Evolutionary conservation across 805 yeast genomes (phyloP), one percentile per base, ranked within the genome.

Genomic region (Saturnispora mendoncae): DNA sequence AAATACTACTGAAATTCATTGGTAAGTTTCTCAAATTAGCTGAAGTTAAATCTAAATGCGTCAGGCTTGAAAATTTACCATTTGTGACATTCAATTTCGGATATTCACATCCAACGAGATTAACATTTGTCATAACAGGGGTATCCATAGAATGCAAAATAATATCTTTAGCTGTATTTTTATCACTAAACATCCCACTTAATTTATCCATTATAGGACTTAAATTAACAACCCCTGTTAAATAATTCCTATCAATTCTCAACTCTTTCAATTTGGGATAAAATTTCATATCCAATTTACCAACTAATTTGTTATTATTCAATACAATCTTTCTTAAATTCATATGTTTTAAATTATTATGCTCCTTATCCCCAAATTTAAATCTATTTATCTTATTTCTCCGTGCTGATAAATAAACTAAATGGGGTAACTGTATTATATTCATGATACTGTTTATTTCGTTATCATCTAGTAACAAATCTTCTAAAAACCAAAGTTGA

Each of bases 1-100:
- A 74, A 28, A 60, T 36, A 2, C 50, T 42, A 6, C 60, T 51
- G 42, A 74, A 66, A 8, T 56, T 49, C 0, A 23, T 34, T 0
- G 78, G 76, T 14, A 73, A 49, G 2, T 42, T 29, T 3, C 54
- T 53, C n/a, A 74, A 46, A 32, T 65, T 64, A 62, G 68, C 65
- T 0, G 78, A 76, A 0, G 74, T 61, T n/a, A 74, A 46, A n/a
- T 60, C 61, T 33, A 74, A 52, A 13, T 49, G 53, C 24, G 58
- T 66, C 12, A 74, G 51, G 49, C 65, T 67, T 19, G 64, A 47
- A 34, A 57, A 53, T 9, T 36, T 38, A 4, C 35, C 38, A 2
- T 37, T 38, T 6, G 42, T 33, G 4, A 19, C 13, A 3, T 38
- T 24, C 3, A 51, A 7, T 4, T 48, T 44, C 1, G 46, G 44